Evolutionary conservation across 208 protist species (phyloP), one percentile per base, ranked within the genome.

Genomic region (Spongospora subterranea): DNA sequence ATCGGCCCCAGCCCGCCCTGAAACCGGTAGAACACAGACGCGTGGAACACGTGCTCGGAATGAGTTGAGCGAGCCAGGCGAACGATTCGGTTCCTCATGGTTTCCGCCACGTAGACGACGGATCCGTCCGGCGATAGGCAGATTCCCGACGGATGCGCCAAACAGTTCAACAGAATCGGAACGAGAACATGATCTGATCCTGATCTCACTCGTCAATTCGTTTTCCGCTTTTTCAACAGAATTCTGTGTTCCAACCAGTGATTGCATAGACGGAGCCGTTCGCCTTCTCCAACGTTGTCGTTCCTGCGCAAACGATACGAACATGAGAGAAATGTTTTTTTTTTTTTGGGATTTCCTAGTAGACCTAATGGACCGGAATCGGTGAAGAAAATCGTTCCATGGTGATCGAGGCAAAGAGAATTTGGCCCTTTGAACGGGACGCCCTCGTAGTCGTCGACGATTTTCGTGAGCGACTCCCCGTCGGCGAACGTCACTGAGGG

Each of bases 321-420:
- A 6, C 24, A 24, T 60, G 50, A n/a, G n/a, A n/a, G 50, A 29
- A 6, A 60, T 60, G 50, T 29, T 29, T 24, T 60, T 6, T 29
- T 60, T 60, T 60, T 6, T 6, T 29, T 24, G 50, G 24, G 50
- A 60, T 6, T 60, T 82, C 6, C 71, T n/a, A n/a, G n/a, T n/a
- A n/a, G n/a, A n/a, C n/a, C n/a, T 20, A 82, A 17, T 20, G 71
- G 71, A 6, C 71, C 71, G 35, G 35, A 82, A n/a, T 82, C 71
- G n/a, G 71, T 82, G 71, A 82, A 82, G 71, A 82, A 82, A n/a
- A 82, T 82, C 17, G 71, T 35, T 20, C 71, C 71, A 43, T 82
- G 11, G 35, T 6, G 13, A 82, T 35, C 17, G 35, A 39, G n/a
- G n/a, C n/a, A 35, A 82, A 82, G 71, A 6, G 71, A 82, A 82